Base-by-base conservation (phyloP, 768 basidiomycete genomes). In the Tulasnella sp. region DNA sequence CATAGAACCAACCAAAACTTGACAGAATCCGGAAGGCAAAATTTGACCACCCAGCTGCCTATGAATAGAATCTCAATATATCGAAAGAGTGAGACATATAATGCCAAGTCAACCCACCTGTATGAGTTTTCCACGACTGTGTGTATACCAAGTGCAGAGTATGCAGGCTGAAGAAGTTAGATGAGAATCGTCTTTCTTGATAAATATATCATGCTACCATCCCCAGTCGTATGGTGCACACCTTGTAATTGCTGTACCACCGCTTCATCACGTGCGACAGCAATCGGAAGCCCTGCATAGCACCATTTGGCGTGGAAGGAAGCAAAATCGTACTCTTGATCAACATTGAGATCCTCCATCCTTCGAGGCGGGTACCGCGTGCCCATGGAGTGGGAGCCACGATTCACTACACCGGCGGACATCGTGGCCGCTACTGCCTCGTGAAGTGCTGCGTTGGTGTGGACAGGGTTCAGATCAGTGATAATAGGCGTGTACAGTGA, bases 381-480 rank as follows among this genome's bases (percentile, higher is more conserved):
- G 24, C 27, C 17, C 17, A 15, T 38, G 34, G 15, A 38, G 34
- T 38, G 7, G 34, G 7, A 15, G 15, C 34, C 34, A 38, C 34
- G 34, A 38, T 38, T 38, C 34, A 38, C 34, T 7, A 38, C 34
- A 7, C 34, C 34, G 15, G 34, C 34, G 34, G 34, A 38, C 15
- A 38, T 38, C 34, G 15, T 38, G 34, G 34, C 34, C 15, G 34
- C 34, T 15, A 38, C 7, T 5, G 5, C 34, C 34, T 38, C 34
- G 34, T 38, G 34, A 7, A 38, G 15, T 15, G 5, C 15, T 5
- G 27, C 24, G 47, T 59, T 45, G 11, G 58, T 73, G 41, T 73
- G 70, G 56, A 78, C 29, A 3, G 44, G 11, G 11, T 29, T 43
- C 26, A 24, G 21, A 45, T 38, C 52, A 5, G 52, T 53, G 19